A percentile compares a stretch with the other conserved stretches of the same genome.
These are phyloP conservation scores for Auxenochlorella pyrenoidosa DNA, from an alignment of 139 green algal species.

Conservation along the genomic window DNA sequence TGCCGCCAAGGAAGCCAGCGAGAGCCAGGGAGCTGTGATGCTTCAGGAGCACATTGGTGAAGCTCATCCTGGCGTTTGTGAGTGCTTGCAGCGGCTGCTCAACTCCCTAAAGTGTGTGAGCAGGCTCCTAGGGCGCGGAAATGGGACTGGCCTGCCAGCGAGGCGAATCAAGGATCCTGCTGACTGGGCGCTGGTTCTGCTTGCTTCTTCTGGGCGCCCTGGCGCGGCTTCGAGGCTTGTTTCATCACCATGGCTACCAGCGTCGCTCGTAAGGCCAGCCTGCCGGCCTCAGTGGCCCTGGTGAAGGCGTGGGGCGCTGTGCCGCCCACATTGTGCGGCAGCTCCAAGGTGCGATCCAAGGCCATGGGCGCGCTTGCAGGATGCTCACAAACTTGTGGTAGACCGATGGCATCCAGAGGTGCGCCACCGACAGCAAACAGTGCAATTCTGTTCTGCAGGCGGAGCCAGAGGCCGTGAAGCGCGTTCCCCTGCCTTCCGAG, in stretches of 20 bases:
- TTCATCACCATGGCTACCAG: constrained; percentile 4
- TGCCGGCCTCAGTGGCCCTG: neutral
- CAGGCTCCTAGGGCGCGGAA: neutral
- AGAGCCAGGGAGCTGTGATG: neutral
- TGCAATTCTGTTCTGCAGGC: neutral
- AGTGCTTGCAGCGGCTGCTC: neutral
- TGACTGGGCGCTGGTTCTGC: neutral
- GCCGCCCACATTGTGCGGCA: neutral
- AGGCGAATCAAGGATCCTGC: neutral
- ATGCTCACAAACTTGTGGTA: neutral
- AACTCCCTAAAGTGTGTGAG: neutral
- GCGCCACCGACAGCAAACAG: neutral
- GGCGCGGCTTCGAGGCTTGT: neutral
- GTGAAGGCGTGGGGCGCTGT: constrained; percentile 4
- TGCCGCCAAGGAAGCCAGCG: neutral
- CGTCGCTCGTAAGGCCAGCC: neutral
- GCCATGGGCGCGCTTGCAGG: neutral
- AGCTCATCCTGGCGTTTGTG: neutral
- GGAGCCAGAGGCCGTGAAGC: neutral
- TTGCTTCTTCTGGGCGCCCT: neutral
- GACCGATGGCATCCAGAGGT: neutral
- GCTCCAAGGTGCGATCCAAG: neutral
- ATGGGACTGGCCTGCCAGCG: neutral
- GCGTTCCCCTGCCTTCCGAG: neutral
- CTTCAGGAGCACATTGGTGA: neutral